Conservation (phyloP, 805 yeast species). For the Zygotorulaspora sp. region DNA sequence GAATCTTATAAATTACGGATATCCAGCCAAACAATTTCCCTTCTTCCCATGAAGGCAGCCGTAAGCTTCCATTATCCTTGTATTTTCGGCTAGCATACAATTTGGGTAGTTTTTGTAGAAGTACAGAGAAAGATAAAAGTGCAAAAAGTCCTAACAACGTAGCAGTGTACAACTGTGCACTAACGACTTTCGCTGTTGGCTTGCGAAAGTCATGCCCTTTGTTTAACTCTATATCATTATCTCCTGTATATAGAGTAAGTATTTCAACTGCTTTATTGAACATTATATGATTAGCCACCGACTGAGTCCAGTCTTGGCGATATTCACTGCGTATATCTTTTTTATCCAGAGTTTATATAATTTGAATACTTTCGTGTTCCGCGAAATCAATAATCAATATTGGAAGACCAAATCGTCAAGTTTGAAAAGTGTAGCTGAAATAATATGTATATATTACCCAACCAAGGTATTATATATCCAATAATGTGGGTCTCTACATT, state of each 20-base stretch:
- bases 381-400: no score
- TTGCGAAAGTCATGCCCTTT: conserved; percentile 33
- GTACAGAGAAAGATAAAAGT: conserved; percentile 60
- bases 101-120: conserved; percentile 71
- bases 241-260: neutral
- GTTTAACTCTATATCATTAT: neutral
- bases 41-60: conserved; percentile 35
- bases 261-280: conserved; percentile 1
- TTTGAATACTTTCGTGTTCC: conserved; percentile 4
- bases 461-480: neutral
- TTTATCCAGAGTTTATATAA: no score
- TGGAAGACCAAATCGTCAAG: no score
- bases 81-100: conserved; percentile 73
- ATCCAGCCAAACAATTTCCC: conserved; percentile 77
- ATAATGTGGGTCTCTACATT: neutral
- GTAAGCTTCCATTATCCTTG: conserved; percentile 27
- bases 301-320: neutral
- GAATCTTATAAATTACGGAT: conserved; percentile 54
- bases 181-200: conserved; percentile 53
- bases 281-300: neutral
- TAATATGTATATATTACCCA: no score
- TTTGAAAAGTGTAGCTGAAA: no score
- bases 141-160: conserved; percentile 62
- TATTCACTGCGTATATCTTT: no score
- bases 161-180: conserved; percentile 75